Percentiles rank a stretch among this genome's conserved stretches.
These are phyloP conservation scores for Hypoxylon sp. DNA, from an alignment of 2,329 filamentous ascomycete species.

Conservation along the genomic window DNA sequence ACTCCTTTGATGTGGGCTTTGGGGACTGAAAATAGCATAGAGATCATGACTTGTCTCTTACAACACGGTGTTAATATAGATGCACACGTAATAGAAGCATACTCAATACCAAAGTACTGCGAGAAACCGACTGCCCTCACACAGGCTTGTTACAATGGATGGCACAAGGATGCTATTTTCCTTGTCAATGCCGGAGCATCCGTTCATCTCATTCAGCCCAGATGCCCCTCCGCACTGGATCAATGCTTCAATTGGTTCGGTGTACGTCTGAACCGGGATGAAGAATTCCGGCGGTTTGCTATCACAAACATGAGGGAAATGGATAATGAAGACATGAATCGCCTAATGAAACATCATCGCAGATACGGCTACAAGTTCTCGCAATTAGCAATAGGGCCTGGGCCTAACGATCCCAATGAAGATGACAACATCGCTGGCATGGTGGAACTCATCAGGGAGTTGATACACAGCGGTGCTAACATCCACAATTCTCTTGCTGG, in stretches of 20 bases:
- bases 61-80: constrained; percentile 17
- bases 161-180: constrained; percentile 9
- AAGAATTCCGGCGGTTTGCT: too few species aligned
- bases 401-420: background rate
- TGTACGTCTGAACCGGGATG: too few species aligned
- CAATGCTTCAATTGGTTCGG: background rate
- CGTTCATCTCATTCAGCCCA: background rate
- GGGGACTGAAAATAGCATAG: background rate
- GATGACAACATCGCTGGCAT: background rate
- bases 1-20: constrained; percentile 23
- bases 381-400: too few species aligned
- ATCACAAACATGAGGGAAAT: too few species aligned
- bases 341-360: too few species aligned
- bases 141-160: constrained; percentile 4
- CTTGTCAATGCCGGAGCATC: constrained; percentile 18
- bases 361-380: too few species aligned
- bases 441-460: background rate
- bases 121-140: background rate
- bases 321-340: too few species aligned
- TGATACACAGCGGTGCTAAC: constrained; percentile 4
- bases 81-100: background rate
- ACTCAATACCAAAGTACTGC: too few species aligned
- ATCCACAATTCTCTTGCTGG: background rate
- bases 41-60: constrained; percentile 11
- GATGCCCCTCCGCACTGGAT: background rate